Base-by-base conservation (phyloP, 768 basidiomycete genomes). In the Amanita muscaria region DNA sequence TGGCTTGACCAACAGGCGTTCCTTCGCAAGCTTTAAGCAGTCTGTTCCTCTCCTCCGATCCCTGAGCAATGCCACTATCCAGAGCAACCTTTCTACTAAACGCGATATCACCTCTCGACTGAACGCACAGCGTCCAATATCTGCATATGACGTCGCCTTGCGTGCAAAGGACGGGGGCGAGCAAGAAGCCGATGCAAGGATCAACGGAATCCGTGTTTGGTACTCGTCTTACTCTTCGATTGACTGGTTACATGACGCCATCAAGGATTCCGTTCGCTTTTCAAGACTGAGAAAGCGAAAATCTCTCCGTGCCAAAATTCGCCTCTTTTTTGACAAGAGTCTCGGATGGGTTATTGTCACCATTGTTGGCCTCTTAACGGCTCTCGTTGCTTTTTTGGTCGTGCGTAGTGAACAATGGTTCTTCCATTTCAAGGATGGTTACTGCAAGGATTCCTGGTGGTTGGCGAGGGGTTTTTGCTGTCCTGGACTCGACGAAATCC, bases 211-310 rank as follows among this genome's bases (percentile, higher is more conserved):
- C 46, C 83, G 89, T 21, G 88, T 91, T 25, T 88, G 83, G 88
- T 91, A 90, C 61, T 80, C 84, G 9, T 88, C 86, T 2, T 94
- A 82, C 65, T 81, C 88, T 0, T 90, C 87, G 15, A 84, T 94
- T 46, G 92, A 97, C 62, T 97, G 93, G 94, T 69, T 97, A 43
- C 94, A 97, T 55, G 94, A 97, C 65, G 77, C 88, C 31, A 89
- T 97, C 68, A 93, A 96, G 62, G 90, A 94, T 57, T 89, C 90
- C 0, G 76, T 77, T 6, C 84, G 92, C 22, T 83, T 85, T 51
- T 76, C 83, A 25, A 73, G 77, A 40, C 69, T 94, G 14, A 71
- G 88, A 49, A 73, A 67, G 39, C 75, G 79, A 46, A 81, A 77
- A 53, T 88, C 91, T 1, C 14, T 80, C 25, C 76, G 85, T 15